Percentiles rank a stretch among this genome's conserved stretches.
Conservation (phyloP, 306 rosid genomes). For the Dalbergia oliveri region DNA sequence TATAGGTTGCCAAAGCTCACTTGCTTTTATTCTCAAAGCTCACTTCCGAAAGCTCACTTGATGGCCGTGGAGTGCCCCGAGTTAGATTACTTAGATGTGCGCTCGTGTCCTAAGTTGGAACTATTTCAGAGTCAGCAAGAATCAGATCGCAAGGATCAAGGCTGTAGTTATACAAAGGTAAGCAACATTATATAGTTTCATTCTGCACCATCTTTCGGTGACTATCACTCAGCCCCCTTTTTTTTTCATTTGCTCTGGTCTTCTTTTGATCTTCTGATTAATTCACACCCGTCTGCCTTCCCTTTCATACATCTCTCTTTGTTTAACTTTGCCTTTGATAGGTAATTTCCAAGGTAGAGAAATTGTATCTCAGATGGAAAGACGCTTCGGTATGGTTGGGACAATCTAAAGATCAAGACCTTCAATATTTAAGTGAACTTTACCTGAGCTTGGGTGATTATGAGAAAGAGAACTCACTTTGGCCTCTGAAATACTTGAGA, state of each 20-base stretch:
- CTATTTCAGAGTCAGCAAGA: not conserved
- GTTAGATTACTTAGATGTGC: not conserved
- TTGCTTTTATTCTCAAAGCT: conserved; percentile 2
- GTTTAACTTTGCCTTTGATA: not conserved
- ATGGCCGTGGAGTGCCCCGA: not conserved
- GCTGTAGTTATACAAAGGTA: not conserved
- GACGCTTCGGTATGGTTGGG: not conserved
- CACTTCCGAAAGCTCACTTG: no score
- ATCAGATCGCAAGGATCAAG: not conserved
- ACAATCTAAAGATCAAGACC: not conserved
- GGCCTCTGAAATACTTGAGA: not conserved
- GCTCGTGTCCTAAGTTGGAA: not conserved
- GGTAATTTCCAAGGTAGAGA: not conserved
- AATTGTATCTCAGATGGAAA: not conserved
- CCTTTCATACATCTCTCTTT: no score
- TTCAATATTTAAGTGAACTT: not conserved
- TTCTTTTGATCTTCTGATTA: not conserved
- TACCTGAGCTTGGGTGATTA: accelerated
- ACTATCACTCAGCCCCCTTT: conserved; percentile 1
- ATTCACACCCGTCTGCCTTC: no score
- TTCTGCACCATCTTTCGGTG: no score
- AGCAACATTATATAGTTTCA: no score
- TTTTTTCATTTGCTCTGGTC: not conserved
- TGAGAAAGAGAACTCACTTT: not conserved
- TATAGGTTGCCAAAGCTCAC: not conserved